These are phyloP conservation scores for Mycena maculata DNA, from an alignment of 768 basidiomycete species.

Conservation along the genomic window DNA sequence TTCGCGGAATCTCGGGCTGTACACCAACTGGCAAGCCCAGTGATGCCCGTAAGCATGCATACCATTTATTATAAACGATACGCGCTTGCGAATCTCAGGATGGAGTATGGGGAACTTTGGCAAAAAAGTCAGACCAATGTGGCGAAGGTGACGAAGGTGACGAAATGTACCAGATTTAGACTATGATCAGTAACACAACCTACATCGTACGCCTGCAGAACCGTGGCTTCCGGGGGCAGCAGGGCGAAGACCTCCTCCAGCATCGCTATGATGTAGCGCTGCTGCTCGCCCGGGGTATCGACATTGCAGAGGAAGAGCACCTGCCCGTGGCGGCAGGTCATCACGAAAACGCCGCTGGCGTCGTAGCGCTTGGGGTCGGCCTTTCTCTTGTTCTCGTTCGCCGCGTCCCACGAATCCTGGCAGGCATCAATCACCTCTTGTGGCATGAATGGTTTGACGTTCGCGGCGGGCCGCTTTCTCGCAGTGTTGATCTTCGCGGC, in stretches of 20 bases:
- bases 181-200: no score
- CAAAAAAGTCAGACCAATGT: no score
- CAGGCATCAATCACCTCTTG: no score
- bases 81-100: constrained; percentile 23
- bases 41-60: constrained; percentile 52
- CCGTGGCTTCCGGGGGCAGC: no score
- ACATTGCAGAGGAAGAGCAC: constrained; percentile 53
- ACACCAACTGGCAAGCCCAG: constrained; percentile 49
- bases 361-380: constrained; percentile 42
- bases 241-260: constrained; percentile 47
- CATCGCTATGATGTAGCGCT: constrained; percentile 51
- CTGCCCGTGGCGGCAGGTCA: constrained; percentile 52
- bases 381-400: constrained; percentile 44
- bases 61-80: constrained; percentile 42
- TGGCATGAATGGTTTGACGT: no score
- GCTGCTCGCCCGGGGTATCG: constrained; percentile 50
- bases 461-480: no score
- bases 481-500: no score
- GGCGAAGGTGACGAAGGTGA: no score
- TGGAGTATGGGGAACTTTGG: constrained; percentile 43
- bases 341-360: constrained; percentile 49
- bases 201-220: no score
- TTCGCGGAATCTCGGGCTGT: constrained; percentile 44
- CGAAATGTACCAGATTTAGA: no score
- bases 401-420: constrained; percentile 46